Percentiles rank a stretch among this genome's conserved stretches.
Conservation (phyloP, 345 rosid genomes). For the Adansonia digitata region DNA sequence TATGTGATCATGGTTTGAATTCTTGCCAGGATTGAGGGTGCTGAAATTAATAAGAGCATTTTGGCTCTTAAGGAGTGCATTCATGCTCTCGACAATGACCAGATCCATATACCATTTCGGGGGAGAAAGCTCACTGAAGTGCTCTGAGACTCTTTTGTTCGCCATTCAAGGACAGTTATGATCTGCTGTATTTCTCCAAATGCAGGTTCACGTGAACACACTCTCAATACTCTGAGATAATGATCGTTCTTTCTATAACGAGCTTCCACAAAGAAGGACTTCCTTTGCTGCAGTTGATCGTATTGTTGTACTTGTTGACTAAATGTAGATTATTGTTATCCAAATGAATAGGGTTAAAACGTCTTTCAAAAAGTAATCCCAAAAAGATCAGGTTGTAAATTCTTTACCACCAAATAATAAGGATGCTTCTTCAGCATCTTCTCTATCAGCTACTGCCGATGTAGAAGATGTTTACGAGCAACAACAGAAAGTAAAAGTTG, state of each 20-base stretch:
- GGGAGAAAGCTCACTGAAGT: constrained; percentile 90
- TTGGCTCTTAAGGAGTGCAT: constrained; percentile 97
- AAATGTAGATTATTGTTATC: constrained; percentile 9
- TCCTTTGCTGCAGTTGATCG: background rate
- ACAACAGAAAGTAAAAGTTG: constrained; percentile 44
- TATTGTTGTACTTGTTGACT: constrained; percentile 3
- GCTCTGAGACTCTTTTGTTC: constrained; percentile 92
- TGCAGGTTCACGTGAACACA: constrained; percentile 93
- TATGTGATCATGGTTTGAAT: background rate
- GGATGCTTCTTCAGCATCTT: constrained; percentile 51
- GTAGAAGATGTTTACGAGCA: constrained; percentile 50
- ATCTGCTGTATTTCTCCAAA: constrained; percentile 95
- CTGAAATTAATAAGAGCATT: constrained; percentile 8
- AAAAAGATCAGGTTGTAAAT: constrained; percentile 64
- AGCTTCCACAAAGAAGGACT: constrained; percentile 1
- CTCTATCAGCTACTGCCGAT: constrained; percentile 36
- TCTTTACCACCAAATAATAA: constrained; percentile 40
- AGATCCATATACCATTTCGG: constrained; percentile 7
- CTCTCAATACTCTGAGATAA: constrained; percentile 93
- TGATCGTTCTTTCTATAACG: constrained; percentile 30
- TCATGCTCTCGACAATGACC: constrained; percentile 50
- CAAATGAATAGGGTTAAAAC: constrained; percentile 74
- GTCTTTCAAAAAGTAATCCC: constrained; percentile 80
- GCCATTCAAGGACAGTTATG: constrained; percentile 93
- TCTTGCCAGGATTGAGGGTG: constrained; percentile 33